Base-by-base conservation (phyloP, 148 eudicot genomes). In the Rhododendron griersonianum region DNA sequence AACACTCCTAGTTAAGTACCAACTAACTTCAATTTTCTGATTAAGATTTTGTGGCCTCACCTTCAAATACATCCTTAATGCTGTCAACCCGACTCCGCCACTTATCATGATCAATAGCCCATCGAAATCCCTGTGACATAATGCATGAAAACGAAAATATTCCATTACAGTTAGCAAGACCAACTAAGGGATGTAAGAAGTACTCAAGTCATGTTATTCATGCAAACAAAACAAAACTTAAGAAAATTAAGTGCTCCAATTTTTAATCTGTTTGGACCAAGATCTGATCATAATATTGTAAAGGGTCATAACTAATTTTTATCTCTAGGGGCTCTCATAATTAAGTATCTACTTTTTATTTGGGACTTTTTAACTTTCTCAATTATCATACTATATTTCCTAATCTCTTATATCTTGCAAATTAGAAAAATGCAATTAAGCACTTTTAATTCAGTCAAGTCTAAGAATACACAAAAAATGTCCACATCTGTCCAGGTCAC, bases 51-150 rank as follows among this genome's bases (percentile, higher is more conserved):
- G 3, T 18, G 69, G 45, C 81, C 87, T 91, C 85, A 95, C 98
- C 95, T 92, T 95, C 96, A 93, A 97, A 95, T 45, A 97, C 98
- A 78, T 91, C 85, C 90, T 93, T 97, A 88, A 97, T 91, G 90
- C 95, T 97, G 85, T 93, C 93, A 55, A 95, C 99, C 71, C 98
- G 93, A 84, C 85, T 95, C 84, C 92, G 98, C 99, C 99, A 97
- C 89, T 87, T 87, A 85, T 94, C 96, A 86, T 94, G 90, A 83
- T 97, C 98, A 90, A 94, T 88, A 45, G 99, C 99, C 99, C 99
- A 95, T 50, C 95, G 92, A 88, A 97, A 97, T 45, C 98, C 98
- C 99, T 97, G 79, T 81, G 85, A 83, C 78, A 30, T 30, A 47
- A 45, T 41, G 11, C 85, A 30, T 16, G 81, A 80, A 59, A 65